phyloP scores from a whole-genome alignment of 805 yeast genomes.

The Lachancea kluyveri region DNA sequence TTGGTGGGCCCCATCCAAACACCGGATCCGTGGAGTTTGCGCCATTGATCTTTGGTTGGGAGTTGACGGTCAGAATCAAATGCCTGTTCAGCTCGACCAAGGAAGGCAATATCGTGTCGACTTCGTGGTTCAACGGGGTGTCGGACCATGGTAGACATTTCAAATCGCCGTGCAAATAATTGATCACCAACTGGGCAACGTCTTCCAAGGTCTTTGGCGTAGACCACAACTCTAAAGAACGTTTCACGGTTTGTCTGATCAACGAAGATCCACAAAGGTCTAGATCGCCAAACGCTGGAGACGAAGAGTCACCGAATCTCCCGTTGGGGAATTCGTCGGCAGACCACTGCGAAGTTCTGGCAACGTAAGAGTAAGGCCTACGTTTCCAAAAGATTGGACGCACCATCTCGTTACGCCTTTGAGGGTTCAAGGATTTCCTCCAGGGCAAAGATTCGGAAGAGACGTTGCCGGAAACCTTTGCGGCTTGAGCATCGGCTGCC shows the following conservation, averaged over 20 bases:
- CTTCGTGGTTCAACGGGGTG: slow-evolving; percentile 76
- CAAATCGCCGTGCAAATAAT: slow-evolving; percentile 67
- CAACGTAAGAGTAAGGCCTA: slow-evolving; percentile 81
- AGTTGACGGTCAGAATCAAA: slow-evolving; percentile 78
- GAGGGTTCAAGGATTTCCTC: slow-evolving; percentile 83
- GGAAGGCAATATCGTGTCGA: slow-evolving; percentile 51
- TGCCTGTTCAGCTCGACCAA: slow-evolving; percentile 58
- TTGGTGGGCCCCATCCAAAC: slow-evolving; percentile 93
- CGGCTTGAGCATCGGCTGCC: slow-evolving; percentile 31
- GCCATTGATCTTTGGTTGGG: slow-evolving; percentile 92
- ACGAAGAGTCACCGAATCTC: slow-evolving; percentile 96
- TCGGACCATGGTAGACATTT: slow-evolving; percentile 91
- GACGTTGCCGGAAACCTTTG: slow-evolving; percentile 27
- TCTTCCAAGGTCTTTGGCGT: slow-evolving; percentile 57
- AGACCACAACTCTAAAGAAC: slow-evolving; percentile 86
- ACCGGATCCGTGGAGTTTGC: slow-evolving; percentile 59
- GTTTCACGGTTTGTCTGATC: slow-evolving; percentile 75
- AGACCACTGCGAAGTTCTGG: slow-evolving; percentile 78
- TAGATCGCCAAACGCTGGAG: slow-evolving; percentile 93
- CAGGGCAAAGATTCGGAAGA: slow-evolving; percentile 55
- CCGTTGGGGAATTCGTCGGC: slow-evolving; percentile 97
- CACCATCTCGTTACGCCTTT: slow-evolving; percentile 71
- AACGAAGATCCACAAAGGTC: slow-evolving; percentile 75
- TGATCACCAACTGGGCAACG: slow-evolving; percentile 54
- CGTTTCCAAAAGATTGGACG: slow-evolving; percentile 97